Percentiles rank a stretch among this genome's conserved stretches.
These are phyloP conservation scores for Penicillium frequentans DNA, from an alignment of 2,329 filamentous ascomycete genomes.

Conservation along the genomic window DNA sequence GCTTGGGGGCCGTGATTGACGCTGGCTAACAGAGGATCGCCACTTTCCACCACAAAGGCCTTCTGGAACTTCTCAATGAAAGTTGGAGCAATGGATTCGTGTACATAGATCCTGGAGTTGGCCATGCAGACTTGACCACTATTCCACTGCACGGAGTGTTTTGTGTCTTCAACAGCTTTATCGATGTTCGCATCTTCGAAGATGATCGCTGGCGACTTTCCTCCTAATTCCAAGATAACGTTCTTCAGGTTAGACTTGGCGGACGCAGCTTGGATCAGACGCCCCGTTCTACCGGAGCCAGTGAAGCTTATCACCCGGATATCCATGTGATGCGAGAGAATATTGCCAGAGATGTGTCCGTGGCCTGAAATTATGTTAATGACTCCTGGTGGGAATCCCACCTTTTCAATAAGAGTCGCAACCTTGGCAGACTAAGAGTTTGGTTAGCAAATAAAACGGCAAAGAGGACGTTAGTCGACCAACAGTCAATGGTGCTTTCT, in stretches of 20 bases:
- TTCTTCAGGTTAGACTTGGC: slow-evolving; percentile 64
- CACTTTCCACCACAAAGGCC: slow-evolving; percentile 6
- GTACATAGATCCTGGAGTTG: slow-evolving; percentile 74
- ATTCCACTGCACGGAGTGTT: slow-evolving; percentile 52
- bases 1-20: slow-evolving; percentile 87
- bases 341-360: slow-evolving; percentile 73
- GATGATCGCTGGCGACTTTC: slow-evolving; percentile 61
- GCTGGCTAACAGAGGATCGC: slow-evolving; percentile 54
- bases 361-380: slow-evolving; percentile 68
- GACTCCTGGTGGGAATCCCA: slow-evolving; percentile 61
- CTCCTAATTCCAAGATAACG: slow-evolving; percentile 64
- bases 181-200: slow-evolving; percentile 64
- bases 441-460: neutral
- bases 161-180: slow-evolving; percentile 66
- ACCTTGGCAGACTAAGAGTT: slow-evolving; percentile 5
- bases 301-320: slow-evolving; percentile 64
- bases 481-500: slow-evolving; percentile 65
- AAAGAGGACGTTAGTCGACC: neutral
- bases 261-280: slow-evolving; percentile 60
- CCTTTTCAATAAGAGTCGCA: slow-evolving; percentile 56
- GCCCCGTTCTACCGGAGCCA: slow-evolving; percentile 59
- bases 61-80: slow-evolving; percentile 66
- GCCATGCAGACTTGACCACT: slow-evolving; percentile 60
- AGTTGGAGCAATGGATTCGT: slow-evolving; percentile 57
- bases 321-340: slow-evolving; percentile 61